A percentile compares a stretch with the other conserved stretches of the same genome.
These are phyloP conservation scores for Spathaspora arborariae DNA, from an alignment of 805 yeast genomes.

Conservation along the genomic window DNA sequence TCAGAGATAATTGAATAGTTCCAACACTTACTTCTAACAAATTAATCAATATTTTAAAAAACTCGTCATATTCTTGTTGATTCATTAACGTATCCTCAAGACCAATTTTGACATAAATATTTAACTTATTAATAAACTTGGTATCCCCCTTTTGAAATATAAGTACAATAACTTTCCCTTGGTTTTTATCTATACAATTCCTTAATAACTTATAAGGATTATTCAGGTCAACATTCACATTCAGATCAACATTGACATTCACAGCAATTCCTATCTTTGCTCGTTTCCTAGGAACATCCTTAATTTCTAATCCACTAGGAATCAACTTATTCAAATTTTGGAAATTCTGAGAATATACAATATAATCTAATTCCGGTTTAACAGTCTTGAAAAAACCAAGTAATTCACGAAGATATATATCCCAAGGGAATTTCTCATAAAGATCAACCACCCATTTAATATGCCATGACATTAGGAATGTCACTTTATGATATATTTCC, in stretches of 20 bases:
- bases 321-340: conserved; percentile 3
- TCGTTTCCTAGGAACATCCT: not conserved
- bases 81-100: not conserved
- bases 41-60: conserved; percentile 11
- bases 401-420: conserved; percentile 21
- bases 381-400: conserved; percentile 17
- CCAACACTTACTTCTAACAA: conserved; percentile 11
- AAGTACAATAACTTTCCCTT: not conserved
- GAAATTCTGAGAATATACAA: conserved; percentile 3
- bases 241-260: not conserved
- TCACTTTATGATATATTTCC: conserved; percentile 6
- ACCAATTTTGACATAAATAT: not conserved
- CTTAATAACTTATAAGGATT: conserved; percentile 9
- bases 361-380: conserved; percentile 16
- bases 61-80: conserved; percentile 8
- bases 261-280: not conserved
- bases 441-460: conserved; percentile 25
- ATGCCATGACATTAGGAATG: conserved; percentile 25
- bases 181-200: not conserved
- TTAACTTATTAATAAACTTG: not conserved
- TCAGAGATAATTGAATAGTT: conserved; percentile 14
- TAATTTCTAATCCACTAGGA: not conserved
- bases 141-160: conserved; percentile 1
- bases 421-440: conserved; percentile 27
- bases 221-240: not conserved